Evolutionary conservation across 768 basidiomycete species (phyloP), one percentile per base, ranked within the genome.

Genomic region (Phanerodontia chrysosporium): DNA sequence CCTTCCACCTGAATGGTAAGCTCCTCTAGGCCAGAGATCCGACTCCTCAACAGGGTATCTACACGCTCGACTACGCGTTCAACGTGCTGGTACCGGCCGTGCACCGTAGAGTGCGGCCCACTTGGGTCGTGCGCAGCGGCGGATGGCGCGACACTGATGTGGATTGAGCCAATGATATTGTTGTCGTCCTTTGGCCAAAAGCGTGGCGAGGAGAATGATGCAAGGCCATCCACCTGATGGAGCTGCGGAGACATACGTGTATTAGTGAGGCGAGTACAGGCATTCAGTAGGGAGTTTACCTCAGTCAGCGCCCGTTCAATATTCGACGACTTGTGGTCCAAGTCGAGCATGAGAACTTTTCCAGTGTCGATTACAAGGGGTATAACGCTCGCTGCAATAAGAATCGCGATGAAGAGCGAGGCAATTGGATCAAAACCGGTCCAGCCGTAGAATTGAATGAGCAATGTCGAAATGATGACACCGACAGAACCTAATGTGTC

Each of bases 351-450:
- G 45, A 99, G 81, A 10, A 98, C 84, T 64, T 83, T 87, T 1
- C 92, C 97, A 0, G 92, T 92, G 71, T 98, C 97, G 63, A 96
- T 82, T 22, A 99, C 94, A 42, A 99, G 85, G 12, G 97, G 97
- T 24, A 96, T 79, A 21, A 99, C 97, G 69, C 94, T 96, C 5
- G 92, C 95, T 22, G 93, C 92, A 65, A 99, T 99, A 63, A 99
- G 76, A 9, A 92, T 74, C 5, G 97, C 97, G 64, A 99, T 99
- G 73, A 99, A 96, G 28, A 99, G 76, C 9, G 93, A 95, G 0
- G 97, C 97, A 60, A 99, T 94, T 0, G 97, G 97, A 73, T 99
- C 97, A 70, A 98, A 99, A 21, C 95, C 95, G 13, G 96, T 98
- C 95, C 95, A 98, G 24, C 97, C 96, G 65, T 97, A 98, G 61